These are phyloP conservation scores for Didymella exigua DNA, from an alignment of 2,329 filamentous ascomycete genomes.

Conservation along the genomic window DNA sequence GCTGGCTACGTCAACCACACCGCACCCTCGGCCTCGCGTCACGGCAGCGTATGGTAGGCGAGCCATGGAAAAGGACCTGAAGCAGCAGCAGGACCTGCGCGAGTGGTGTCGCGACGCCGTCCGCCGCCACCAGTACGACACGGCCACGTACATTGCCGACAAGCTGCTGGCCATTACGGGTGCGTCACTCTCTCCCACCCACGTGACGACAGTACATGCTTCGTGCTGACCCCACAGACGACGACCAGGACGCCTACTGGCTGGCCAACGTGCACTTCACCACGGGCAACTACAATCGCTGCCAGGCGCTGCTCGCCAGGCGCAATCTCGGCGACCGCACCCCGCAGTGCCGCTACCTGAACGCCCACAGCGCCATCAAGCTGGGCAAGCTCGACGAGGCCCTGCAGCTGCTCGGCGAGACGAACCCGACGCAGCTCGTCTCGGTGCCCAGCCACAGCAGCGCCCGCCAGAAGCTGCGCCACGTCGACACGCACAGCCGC, in stretches of 20 bases:
- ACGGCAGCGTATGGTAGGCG: constrained; percentile 1
- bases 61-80: constrained; percentile 78
- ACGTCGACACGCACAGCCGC: constrained; percentile 60
- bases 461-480: constrained; percentile 72
- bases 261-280: constrained; percentile 98
- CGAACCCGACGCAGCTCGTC: constrained; percentile 90
- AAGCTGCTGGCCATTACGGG: constrained; percentile 94
- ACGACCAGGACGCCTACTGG: constrained; percentile 94
- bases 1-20: neutral
- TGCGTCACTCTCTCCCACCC: constrained; percentile 52
- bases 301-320: constrained; percentile 81
- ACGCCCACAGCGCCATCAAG: constrained; percentile 92
- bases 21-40: neutral
- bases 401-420: constrained; percentile 82
- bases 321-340: constrained; percentile 82
- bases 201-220: neutral
- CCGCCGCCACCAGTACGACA: constrained; percentile 94
- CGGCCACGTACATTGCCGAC: constrained; percentile 95
- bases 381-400: constrained; percentile 91
- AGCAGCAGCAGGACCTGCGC: constrained; percentile 75
- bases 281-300: constrained; percentile 91
- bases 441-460: constrained; percentile 68
- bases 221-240: too few species aligned
- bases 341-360: constrained; percentile 87
- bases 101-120: constrained; percentile 95